Evolutionary conservation across 495 filamentous ascomycete genomes (phyloP), one percentile per base, ranked within the genome.

Genomic region (Xylaria telfairii): DNA sequence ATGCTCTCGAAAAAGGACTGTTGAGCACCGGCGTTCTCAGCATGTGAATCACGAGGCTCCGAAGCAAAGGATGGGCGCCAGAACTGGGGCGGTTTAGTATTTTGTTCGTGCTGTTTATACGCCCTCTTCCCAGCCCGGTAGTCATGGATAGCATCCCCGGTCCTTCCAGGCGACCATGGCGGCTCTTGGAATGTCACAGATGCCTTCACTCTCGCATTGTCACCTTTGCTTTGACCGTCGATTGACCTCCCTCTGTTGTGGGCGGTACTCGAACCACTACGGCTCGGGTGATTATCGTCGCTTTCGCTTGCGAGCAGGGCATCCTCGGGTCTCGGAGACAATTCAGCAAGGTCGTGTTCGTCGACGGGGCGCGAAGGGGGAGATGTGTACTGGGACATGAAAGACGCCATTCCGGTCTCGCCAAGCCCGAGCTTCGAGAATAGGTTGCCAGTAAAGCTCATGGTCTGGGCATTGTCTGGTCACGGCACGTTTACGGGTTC

Each of bases 311-410:
- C 70, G 4, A 82, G 73, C 19, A 82, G 68, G 7, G 68, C 74
- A 59, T 83, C 73, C 41, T 83, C 81, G 10, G 83, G 77, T 57
- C 74, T 75, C 2, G 83, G 83, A 10, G 82, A 83, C 7, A 85
- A 75, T 7, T 84, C 80, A 30, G 76, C 70, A 24, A 85, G 73
- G 64, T 81, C 76, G 72, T 84, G 82, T 65, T 84, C 83, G 42
- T 75, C 69, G 24, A 64, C 37, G 44, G 69, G 49, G 28, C 59
- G 73, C 44, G 49, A 66, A 17, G 70, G 69, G 10, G 77, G 67
- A 1, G 75, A 73, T 2, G 69, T 72, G 66, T 73, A 71, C 53
- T 75, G 53, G 68, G 75, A 71, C 30, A 77, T 54, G 30, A 75
- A 61, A 67, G 76, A 65, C 59, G 74, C 54, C 76, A 73, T 75